These are phyloP conservation scores for Sporothrix luriei DNA, from an alignment of 2,329 filamentous ascomycete genomes.

Conservation along the genomic window DNA sequence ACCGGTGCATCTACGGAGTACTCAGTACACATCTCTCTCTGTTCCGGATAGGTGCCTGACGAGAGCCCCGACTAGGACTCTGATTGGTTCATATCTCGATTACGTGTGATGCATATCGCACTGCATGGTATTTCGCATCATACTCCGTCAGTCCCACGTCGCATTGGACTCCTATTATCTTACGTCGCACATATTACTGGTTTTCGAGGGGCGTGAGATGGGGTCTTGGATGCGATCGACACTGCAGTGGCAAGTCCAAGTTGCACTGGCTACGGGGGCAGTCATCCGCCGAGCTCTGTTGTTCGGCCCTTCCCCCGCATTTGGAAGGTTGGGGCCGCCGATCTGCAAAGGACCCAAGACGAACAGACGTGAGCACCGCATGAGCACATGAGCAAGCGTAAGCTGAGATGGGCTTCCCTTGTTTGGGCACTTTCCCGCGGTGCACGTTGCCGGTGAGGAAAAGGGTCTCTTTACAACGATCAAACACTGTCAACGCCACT, in stretches of 20 bases:
- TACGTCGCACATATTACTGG: background rate
- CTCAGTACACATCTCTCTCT: too few relatives aligned
- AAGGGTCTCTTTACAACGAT: background rate
- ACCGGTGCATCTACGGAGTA: too few relatives aligned
- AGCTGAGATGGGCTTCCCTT: background rate
- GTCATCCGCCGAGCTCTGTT: background rate
- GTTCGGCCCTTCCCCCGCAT: constrained; percentile 11
- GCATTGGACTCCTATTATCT: background rate
- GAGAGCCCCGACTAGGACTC: background rate
- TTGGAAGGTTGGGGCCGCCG: constrained; percentile 1
- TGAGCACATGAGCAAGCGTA: too few relatives aligned
- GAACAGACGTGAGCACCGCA: background rate
- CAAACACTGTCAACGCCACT: too few relatives aligned
- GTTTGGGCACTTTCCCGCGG: background rate
- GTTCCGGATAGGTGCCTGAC: background rate
- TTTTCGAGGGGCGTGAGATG: background rate
- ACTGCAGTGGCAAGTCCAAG: background rate
- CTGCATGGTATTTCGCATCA: too few relatives aligned
- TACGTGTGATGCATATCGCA: background rate
- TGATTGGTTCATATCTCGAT: background rate
- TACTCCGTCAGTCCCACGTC: too few relatives aligned
- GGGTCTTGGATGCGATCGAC: constrained; percentile 4
- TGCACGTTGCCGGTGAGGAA: background rate
- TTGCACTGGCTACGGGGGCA: background rate
- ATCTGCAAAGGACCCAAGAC: background rate